Conservation (phyloP, 805 yeast species). For the Candida schatavii region DNA sequence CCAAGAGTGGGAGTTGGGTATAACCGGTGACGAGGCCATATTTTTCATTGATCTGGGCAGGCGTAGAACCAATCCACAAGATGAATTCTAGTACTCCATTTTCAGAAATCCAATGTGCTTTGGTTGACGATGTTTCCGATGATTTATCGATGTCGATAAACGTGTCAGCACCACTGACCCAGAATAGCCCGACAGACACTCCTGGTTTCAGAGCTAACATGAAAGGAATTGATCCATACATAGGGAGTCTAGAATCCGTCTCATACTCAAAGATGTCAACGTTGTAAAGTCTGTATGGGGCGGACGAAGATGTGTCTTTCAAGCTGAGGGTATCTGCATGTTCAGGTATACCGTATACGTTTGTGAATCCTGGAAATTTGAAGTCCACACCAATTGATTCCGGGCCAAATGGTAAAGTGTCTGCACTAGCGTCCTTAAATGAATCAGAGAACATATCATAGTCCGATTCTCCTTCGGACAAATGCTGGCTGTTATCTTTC, state of each 20-base stretch:
- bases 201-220: constrained; percentile 65
- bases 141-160: constrained; percentile 66
- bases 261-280: constrained; percentile 96
- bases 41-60: constrained; percentile 51
- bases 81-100: constrained; percentile 79
- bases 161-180: constrained; percentile 94
- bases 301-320: constrained; percentile 59
- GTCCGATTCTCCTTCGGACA: constrained; percentile 58
- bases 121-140: constrained; percentile 19
- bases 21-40: constrained; percentile 75
- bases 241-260: constrained; percentile 74
- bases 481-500: constrained; percentile 22
- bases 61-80: constrained; percentile 58
- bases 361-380: constrained; percentile 53
- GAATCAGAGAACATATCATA: constrained; percentile 68
- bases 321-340: constrained; percentile 82
- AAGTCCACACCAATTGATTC: constrained; percentile 85
- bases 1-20: constrained; percentile 68
- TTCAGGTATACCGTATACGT: constrained; percentile 94
- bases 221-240: constrained; percentile 95
- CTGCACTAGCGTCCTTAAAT: constrained; percentile 64
- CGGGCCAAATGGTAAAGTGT: constrained; percentile 76
- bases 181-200: constrained; percentile 72
- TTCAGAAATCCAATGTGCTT: constrained; percentile 93
- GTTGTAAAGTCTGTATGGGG: constrained; percentile 86